Conservation (phyloP, 345 rosid genomes). For the Microthlaspi erraticum region DNA sequence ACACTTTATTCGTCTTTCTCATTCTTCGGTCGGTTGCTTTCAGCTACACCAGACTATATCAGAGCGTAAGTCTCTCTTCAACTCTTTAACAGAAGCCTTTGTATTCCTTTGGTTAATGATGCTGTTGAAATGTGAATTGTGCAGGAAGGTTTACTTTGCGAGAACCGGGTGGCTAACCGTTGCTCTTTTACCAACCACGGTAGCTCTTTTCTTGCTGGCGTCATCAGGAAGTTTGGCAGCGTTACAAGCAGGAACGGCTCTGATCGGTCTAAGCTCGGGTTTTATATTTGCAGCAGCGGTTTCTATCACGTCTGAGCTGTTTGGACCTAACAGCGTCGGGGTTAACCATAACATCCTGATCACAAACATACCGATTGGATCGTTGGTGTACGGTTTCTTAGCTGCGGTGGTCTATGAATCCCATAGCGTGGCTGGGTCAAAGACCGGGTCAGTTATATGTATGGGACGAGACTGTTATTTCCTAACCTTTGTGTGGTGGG, state of each 20-base stretch:
- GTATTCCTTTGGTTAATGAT: background rate
- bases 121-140: constrained; percentile 8
- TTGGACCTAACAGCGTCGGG: constrained; percentile 88
- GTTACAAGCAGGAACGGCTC: constrained; percentile 63
- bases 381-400: constrained; percentile 74
- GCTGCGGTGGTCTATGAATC: constrained; percentile 85
- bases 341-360: constrained; percentile 96
- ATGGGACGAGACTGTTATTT: constrained; percentile 84
- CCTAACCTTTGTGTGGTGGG: constrained; percentile 88
- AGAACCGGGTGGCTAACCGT: constrained; percentile 93
- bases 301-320: constrained; percentile 86
- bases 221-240: constrained; percentile 55
- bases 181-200: constrained; percentile 83
- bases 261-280: constrained; percentile 85
- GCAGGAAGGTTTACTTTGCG: constrained; percentile 90
- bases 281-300: constrained; percentile 96
- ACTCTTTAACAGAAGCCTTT: background rate
- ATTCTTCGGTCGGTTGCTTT: constrained; percentile 90
- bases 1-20: constrained; percentile 92
- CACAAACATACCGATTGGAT: constrained; percentile 91
- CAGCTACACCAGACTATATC: constrained; percentile 88
- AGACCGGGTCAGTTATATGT: constrained; percentile 51
- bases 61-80: constrained; percentile 70
- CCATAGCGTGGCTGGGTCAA: constrained; percentile 45
- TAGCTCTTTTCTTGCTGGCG: constrained; percentile 76